Evolutionary conservation across 2,329 filamentous ascomycete genomes (phyloP).

Genomic region (Fusarium praegraminearum): DNA sequence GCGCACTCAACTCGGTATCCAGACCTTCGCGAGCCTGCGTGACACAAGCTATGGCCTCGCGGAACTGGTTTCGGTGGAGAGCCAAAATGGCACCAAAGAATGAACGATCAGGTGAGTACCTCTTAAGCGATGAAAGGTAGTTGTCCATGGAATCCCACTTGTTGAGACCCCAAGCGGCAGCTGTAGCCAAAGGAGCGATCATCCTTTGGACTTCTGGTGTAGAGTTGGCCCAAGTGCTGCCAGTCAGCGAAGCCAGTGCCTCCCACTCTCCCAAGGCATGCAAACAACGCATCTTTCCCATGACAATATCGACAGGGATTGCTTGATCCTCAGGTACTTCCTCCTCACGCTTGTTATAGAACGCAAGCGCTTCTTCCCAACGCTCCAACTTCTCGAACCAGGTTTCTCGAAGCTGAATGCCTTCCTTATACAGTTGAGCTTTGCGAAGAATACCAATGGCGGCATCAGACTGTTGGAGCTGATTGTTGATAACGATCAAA

Average conservation of each 20-base stretch:
- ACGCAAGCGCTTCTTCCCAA: slow-evolving; percentile 96
- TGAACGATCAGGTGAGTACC: slow-evolving; percentile 90
- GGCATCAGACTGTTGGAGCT: slow-evolving; percentile 97
- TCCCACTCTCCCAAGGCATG: slow-evolving; percentile 99
- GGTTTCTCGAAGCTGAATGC: slow-evolving; percentile 93
- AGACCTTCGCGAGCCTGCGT: slow-evolving; percentile 92
- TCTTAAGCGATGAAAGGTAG: slow-evolving; percentile 95
- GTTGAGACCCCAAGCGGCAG: slow-evolving; percentile 93
- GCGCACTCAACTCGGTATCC: slow-evolving; percentile 93
- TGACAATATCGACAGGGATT: slow-evolving; percentile 89
- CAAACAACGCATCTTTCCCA: slow-evolving; percentile 99
- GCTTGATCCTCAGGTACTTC: slow-evolving; percentile 70
- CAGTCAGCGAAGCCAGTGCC: slow-evolving; percentile 85
- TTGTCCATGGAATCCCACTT: slow-evolving; percentile 99
- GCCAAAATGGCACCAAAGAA: slow-evolving; percentile 98
- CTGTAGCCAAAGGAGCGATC: slow-evolving; percentile 93
- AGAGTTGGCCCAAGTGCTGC: slow-evolving; percentile 94
- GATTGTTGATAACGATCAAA: slow-evolving; percentile 98
- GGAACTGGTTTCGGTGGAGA: slow-evolving; percentile 95
- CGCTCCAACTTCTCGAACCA: slow-evolving; percentile 99
- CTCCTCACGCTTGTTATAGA: slow-evolving; percentile 87
- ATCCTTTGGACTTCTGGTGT: slow-evolving; percentile 86
- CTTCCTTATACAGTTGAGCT: slow-evolving; percentile 93
- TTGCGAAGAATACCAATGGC: slow-evolving; percentile 97
- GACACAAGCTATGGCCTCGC: slow-evolving; percentile 88